Evolutionary conservation across 805 yeast species (phyloP), one percentile per base, ranked within the genome.

Genomic region (Wickerhamomyces chambardii): DNA sequence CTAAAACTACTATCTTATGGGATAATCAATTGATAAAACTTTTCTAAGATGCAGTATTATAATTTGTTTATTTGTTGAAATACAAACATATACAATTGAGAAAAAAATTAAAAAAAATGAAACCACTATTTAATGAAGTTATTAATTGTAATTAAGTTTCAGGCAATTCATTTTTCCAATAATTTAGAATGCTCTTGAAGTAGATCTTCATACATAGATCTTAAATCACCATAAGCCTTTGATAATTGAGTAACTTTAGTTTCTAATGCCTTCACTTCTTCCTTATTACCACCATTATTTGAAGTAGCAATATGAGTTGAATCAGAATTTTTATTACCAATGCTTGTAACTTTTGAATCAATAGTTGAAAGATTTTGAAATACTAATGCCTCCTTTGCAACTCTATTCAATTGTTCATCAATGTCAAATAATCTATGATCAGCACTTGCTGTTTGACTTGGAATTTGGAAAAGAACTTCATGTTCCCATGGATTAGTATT

Each of bases 201-300:
- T 43, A 79, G 59, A 38, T 70, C 72, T 44, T 78, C 83, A 48
- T 81, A 78, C 59, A 73, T 69, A 19, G 59, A 56, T 52, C 78
- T 68, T 41, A 81, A 55, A 22, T 76, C 77, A 11, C 61, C 58
- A 56, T 81, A 80, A 2, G 83, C 84, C 15, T 62, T 56, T 1
- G 78, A 69, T n/a, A 78, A 56, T 41, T 64, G 65, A 12, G 56
- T 56, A 16, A 79, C 52, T 41, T 76, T 68, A 16, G 50, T 58
- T 48, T 69, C 66, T 35, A 75, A 47, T 16, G 58, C 66, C 2
- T 47, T 43, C 7, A 61, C 55, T 35, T 57, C 60, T 24, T 40
- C 38, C 32, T 51, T 59, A 32, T 56, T 55, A 7, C 44, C 35
- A n/a, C n/a, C n/a, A n/a, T n/a, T n/a, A n/a, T n/a, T n/a, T 17